Conservation (phyloP, 768 basidiomycete genomes). For the Chalciporus chontae region DNA sequence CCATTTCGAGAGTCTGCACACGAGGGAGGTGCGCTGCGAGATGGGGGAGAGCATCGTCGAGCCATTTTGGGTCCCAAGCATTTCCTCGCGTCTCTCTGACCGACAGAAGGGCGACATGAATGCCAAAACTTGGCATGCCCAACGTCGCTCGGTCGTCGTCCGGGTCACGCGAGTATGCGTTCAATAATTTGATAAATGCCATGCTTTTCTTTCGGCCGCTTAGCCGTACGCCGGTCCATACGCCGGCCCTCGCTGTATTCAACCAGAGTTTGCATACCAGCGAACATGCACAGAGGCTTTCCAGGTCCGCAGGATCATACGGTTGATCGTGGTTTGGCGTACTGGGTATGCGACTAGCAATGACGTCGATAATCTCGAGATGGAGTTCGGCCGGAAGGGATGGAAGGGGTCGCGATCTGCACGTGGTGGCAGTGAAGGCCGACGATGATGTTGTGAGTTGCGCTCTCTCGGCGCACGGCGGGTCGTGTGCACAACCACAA, state of each 20-base stretch:
- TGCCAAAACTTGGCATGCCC: slow-evolving; percentile 53
- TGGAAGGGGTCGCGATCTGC: slow-evolving; percentile 10
- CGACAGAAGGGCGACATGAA: slow-evolving; percentile 40
- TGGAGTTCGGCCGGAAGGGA: slow-evolving; percentile 30
- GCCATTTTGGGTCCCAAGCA: slow-evolving; percentile 32
- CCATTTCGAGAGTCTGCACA: slow-evolving; percentile 27
- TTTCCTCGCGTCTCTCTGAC: slow-evolving; percentile 30
- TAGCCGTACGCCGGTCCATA: slow-evolving; percentile 26
- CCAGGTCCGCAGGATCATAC: slow-evolving; percentile 16
- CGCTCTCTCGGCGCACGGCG: not conserved
- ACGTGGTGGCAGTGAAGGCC: slow-evolving; percentile 1
- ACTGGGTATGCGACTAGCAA: slow-evolving; percentile 16
- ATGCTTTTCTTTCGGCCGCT: slow-evolving; percentile 17
- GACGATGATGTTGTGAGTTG: not conserved
- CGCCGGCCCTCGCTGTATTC: slow-evolving; percentile 17
- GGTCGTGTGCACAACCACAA: not conserved
- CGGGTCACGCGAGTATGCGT: slow-evolving; percentile 11
- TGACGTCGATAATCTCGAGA: slow-evolving; percentile 26
- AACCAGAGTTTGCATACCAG: slow-evolving; percentile 32
- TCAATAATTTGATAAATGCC: slow-evolving; percentile 18
- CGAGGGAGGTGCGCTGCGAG: slow-evolving; percentile 19
- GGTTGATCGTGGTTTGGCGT: slow-evolving; percentile 7
- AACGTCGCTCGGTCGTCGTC: slow-evolving; percentile 25
- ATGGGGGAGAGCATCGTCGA: slow-evolving; percentile 27
- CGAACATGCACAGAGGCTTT: slow-evolving; percentile 23